Evolutionary conservation across 2,329 filamentous ascomycete species (phyloP).

Genomic region (Thelonectria blattea): DNA sequence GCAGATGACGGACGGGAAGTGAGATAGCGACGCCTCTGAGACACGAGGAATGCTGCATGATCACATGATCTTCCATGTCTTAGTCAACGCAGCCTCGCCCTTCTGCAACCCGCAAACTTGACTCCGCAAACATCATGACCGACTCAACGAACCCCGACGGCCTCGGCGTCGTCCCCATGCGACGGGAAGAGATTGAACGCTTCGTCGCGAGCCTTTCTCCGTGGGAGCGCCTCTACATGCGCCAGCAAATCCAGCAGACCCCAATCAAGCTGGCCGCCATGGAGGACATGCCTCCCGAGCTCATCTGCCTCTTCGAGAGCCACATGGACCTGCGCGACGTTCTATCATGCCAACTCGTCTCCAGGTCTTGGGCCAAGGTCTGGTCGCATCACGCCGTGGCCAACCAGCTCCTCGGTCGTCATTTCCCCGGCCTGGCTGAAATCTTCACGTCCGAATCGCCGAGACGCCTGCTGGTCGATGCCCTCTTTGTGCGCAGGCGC

Average conservation of each 20-base stretch:
- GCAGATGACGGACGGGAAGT: conserved; percentile 26
- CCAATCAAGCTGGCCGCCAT: conserved; percentile 32
- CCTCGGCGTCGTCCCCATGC: not conserved
- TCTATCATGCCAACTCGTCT: conserved; percentile 36
- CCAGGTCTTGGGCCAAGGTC: conserved; percentile 31
- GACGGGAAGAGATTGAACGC: conserved; percentile 30
- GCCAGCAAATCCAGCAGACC: conserved; percentile 23
- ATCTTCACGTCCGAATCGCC: conserved; percentile 9
- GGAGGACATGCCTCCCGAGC: conserved; percentile 37
- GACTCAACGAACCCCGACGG: not conserved
- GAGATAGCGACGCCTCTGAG: not conserved
- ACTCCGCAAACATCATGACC: not conserved
- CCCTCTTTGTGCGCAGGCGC: conserved; percentile 23
- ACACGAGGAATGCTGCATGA: not conserved
- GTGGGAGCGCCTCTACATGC: conserved; percentile 39
- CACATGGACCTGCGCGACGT: conserved; percentile 36
- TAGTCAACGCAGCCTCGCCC: not conserved
- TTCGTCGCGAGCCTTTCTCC: conserved; percentile 35
- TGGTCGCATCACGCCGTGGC: conserved; percentile 36
- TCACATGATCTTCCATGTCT: not conserved
- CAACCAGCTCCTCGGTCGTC: conserved; percentile 27
- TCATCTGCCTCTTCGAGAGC: conserved; percentile 33
- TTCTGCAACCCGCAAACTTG: not conserved
- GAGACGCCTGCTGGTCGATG: conserved; percentile 21
- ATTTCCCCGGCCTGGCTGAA: conserved; percentile 40